Base-by-base conservation (phyloP, 1,284 basidiomycete genomes). In the Ganoderma lingzhi region DNA sequence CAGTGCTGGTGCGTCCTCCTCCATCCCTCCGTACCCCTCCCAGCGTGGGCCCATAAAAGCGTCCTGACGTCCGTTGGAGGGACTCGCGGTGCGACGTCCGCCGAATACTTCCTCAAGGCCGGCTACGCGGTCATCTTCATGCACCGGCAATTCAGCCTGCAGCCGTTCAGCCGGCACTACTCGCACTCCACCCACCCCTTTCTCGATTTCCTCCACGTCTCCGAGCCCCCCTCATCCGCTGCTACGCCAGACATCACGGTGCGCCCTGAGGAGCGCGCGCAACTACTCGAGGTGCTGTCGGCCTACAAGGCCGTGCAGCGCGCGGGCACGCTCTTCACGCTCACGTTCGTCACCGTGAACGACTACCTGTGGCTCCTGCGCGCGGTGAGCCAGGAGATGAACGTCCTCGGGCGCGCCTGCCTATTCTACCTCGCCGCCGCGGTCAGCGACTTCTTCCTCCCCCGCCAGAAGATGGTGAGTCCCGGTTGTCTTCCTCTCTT, bases 101-200 rank as follows among this genome's bases (percentile, higher is more conserved):
- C 97, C 1, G 97, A 99, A 82, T 98, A 99, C 84, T 98, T 99
- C 80, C 88, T 99, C 67, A 88, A 91, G 75, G 90, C 93, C 1
- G 94, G 93, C 71, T 99, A 99, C 83, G 96, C 97, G 30, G 98
- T 99, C 79, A 97, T 99, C 77, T 99, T 99, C 82, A 93, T 99
- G 89, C 96, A 98, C 81, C 88, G 97, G 10, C 96, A 98, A 80
- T 97, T 98, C 85, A 98, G 96, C 74, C 89, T 99, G 44, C 95
- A 97, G 73, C 97, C 98, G 0, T 99, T 97, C 84, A 97, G 95
- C 75, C 85, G 97, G 63, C 97, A 98, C 80, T 99, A 99, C 83
- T 97, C 95, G 9, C 97, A 99, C 80, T 97, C 96, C 0, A 96
- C 96, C 2, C 97, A 99, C 80, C 97, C 97, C 0, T 99, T 99